phyloP scores from a whole-genome alignment of 805 yeast genomes.

The Starmerella kuoi region DNA sequence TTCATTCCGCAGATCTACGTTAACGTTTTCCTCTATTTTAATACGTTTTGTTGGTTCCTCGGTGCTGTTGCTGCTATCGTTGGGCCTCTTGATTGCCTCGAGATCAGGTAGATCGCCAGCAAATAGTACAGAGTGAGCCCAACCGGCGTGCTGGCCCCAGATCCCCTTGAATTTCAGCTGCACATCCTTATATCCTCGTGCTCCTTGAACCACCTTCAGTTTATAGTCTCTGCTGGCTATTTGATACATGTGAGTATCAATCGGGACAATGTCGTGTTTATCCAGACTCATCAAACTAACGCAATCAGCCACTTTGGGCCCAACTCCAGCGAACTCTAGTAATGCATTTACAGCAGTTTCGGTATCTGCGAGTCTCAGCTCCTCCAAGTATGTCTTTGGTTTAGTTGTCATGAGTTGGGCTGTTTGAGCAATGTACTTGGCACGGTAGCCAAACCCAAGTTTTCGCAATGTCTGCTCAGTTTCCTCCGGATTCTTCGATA shows the following conservation, averaged over 20 bases:
- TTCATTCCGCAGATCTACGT: too few species aligned
- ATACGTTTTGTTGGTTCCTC: too few species aligned
- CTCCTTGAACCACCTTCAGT: conserved; percentile 32
- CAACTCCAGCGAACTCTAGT: conserved; percentile 69
- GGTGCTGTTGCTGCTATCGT: too few species aligned
- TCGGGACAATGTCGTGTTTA: conserved; percentile 79
- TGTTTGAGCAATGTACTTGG: conserved; percentile 72
- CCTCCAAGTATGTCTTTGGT: conserved; percentile 30
- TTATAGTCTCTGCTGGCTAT: conserved; percentile 75
- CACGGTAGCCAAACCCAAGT: conserved; percentile 75
- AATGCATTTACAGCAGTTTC: conserved; percentile 47
- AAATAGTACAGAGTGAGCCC: conserved; percentile 95
- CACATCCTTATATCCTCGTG: conserved; percentile 43
- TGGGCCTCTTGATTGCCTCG: conserved; percentile 27
- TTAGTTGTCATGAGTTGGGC: conserved; percentile 42
- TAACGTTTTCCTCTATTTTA: too few species aligned
- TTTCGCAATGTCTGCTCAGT: conserved; percentile 36
- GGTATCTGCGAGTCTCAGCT: conserved; percentile 38
- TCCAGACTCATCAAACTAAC: conserved; percentile 84
- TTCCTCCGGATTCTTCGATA: conserved; percentile 28
- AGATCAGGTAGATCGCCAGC: conserved; percentile 69
- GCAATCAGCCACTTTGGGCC: conserved; percentile 97
- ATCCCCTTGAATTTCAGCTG: conserved; percentile 45
- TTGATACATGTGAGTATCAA: conserved; percentile 89
- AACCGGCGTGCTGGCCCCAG: conserved; percentile 92